These are phyloP conservation scores for Xylaria sp. DNA, from an alignment of 2,329 filamentous ascomycete species.

Conservation along the genomic window DNA sequence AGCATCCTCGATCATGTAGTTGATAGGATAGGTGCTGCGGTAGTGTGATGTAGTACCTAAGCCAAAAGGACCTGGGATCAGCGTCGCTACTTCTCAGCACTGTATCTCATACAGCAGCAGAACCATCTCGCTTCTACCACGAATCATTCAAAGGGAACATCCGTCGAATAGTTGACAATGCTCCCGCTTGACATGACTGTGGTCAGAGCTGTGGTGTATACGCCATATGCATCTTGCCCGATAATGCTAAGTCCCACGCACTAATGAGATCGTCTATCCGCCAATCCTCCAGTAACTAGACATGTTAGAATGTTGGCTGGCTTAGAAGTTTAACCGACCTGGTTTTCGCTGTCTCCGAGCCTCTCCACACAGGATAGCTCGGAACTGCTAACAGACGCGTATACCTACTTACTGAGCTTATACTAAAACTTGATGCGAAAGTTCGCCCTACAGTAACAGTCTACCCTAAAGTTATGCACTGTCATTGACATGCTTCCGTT, in stretches of 20 bases:
- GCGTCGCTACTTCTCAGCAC: neutral
- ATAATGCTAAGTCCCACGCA: neutral
- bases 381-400: neutral
- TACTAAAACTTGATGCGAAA: neutral
- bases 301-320: neutral
- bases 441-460: neutral
- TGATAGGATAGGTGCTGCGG: neutral
- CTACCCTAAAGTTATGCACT: neutral
- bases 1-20: too few species aligned
- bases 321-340: neutral
- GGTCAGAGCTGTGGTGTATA: too few species aligned
- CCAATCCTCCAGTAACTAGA: neutral
- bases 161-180: neutral
- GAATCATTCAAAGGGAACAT: slow-evolving; percentile 4
- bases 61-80: neutral
- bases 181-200: too few species aligned
- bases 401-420: neutral
- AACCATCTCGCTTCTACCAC: slow-evolving; percentile 2
- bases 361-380: neutral
- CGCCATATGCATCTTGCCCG: neutral
- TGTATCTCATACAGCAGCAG: neutral
- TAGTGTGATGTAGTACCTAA: neutral
- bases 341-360: neutral
- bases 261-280: neutral
- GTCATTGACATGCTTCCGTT: too few species aligned